Evolutionary conservation across 257 asterid species (phyloP), one percentile per base, ranked within the genome.

Genomic region (Datura wrightii): DNA sequence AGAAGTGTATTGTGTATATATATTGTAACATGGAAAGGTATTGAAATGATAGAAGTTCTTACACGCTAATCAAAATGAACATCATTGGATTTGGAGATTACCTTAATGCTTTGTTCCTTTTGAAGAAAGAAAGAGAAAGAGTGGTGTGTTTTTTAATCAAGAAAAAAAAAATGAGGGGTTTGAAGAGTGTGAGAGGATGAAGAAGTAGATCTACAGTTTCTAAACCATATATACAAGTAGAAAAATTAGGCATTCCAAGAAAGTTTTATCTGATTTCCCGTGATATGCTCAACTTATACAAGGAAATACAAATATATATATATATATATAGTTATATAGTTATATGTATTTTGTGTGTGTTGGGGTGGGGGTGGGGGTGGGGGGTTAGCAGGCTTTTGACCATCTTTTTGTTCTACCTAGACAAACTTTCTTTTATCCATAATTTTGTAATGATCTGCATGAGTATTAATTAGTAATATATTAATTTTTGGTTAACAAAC

Each of bases 361-460:
- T 52, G 13, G 44, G 31, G 24, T 39, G 42, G 42, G 42, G 39
- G 58, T 9, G 59, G 24, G 24, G 54, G 16, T 16, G 11, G 4
- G 60, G 76, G 14, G 16, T 2, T 37, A 79, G 90, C 91, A 93
- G 91, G 91, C 88, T 94, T 93, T 93, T 93, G 97, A 90, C 97
- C 91, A 85, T 59, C 82, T 85, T 83, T 82, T 82, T 90, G 87
- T 89, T 82, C 86, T 80, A 52, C 79, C 82, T 59, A 82, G 78
- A 83, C 84, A 85, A 80, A 88, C 82, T 89, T 86, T 87, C 55
- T 88, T 71, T 83, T 84, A 89, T 88, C 88, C 86, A 93, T 92
- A 74, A 91, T 90, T 90, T 85, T 84, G 79, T 87, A 85, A 90
- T 92, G 83, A 86, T 85, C 69, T 70, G 69, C 82, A 84, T 84